Conservation (phyloP, 441 rosid genomes). For the Eutrema salsugineum region DNA sequence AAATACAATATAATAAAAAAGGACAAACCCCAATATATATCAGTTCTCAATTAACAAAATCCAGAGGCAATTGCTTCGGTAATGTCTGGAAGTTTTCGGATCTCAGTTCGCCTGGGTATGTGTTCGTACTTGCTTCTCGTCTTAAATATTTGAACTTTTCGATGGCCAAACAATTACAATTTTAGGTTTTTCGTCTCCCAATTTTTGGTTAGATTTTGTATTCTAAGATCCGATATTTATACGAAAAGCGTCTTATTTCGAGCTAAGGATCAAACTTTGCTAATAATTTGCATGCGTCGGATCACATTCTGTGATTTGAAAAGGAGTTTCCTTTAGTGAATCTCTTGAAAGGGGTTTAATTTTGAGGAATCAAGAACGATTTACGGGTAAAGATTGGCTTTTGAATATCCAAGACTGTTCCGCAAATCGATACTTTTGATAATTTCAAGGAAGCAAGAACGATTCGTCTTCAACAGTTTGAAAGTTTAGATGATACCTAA, state of each 20-base stretch:
- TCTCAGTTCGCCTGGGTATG: constrained; percentile 10
- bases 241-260: neutral
- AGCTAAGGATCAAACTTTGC: neutral
- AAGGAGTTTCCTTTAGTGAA: constrained; percentile 4
- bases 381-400: neutral
- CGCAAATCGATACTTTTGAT: neutral
- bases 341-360: neutral
- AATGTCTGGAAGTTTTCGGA: neutral
- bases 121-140: neutral
- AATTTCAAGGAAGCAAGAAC: neutral
- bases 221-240: neutral
- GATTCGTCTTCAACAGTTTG: neutral
- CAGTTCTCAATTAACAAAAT: neutral
- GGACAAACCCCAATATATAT: neutral
- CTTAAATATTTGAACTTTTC: neutral
- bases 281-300: neutral
- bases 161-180: neutral
- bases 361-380: neutral
- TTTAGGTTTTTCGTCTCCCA: neutral
- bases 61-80: neutral
- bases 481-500: constrained; percentile 7
- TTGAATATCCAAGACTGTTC: neutral
- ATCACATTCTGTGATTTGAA: neutral
- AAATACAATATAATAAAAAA: too few species aligned
- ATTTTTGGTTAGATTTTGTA: neutral